Base-by-base conservation (phyloP, 2,329 filamentous ascomycete species). In the Truncatella angustata region DNA sequence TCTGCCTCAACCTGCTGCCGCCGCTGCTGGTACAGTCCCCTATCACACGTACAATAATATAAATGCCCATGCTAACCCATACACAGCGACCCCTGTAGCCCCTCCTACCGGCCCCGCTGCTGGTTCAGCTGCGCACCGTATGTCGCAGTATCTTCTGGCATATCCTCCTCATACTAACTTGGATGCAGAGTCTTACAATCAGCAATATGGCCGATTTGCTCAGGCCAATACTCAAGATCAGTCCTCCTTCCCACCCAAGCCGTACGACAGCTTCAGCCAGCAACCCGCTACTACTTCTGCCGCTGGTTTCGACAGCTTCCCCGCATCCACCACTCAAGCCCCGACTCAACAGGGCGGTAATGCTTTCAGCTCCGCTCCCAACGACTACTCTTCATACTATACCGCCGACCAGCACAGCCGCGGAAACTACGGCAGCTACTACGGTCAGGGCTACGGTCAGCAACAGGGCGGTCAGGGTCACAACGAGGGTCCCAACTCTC, bases 381-480 rank as follows among this genome's bases (percentile, higher is more conserved):
- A 78, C 68, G 91, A 96, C 59, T 96, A 90, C 71, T 87, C 88
- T 18, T 86, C 87, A 5, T 96, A 95, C 74, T 95, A 96, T 70
- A 90, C 88, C 3, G 82, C 87, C 32, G 90, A 91, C 58, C 84
- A 78, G 59, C 85, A 84, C 60, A 78, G 84, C 60, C 87, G 90
- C 58, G 86, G 86, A 65, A 80, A 85, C 1, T 96, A 94, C 75
- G 88, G 91, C 69, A 88, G 91, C 69, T 91, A 94, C 68, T 86
- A 86, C 62, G 79, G 78, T 50, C 78, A 84, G 58, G 78, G 81
- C 45, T 79, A 82, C 59, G 63, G 59, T 21, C 75, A 80, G 59
- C 70, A 70, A 49, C 71, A 75, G 53, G 76, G 72, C 54, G 73
- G 70, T 3, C 85, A 87, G 65, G 82, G 77, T 58, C 87, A 90